phyloP scores from a whole-genome alignment of 2,329 filamentous ascomycete genomes.

The Colletotrichum musicola region DNA sequence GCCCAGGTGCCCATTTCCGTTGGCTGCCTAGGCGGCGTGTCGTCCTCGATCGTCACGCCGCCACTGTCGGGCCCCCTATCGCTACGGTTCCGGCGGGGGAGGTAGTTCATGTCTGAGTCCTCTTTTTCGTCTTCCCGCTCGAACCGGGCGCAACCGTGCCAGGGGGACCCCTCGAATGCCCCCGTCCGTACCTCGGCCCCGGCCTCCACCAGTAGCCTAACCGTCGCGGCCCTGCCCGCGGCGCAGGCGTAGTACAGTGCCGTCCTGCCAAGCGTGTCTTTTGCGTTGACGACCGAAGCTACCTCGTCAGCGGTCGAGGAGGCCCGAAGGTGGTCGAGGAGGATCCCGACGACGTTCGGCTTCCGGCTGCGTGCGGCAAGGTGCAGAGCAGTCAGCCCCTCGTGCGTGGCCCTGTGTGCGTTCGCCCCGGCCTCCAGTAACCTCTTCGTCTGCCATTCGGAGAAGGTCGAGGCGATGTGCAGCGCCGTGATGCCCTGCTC shows the following conservation, averaged over 20 bases:
- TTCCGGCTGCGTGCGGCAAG: slow-evolving; percentile 51
- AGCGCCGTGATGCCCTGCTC: slow-evolving; percentile 42
- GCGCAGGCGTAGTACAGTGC: slow-evolving; percentile 45
- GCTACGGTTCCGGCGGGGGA: background rate
- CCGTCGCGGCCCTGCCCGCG: slow-evolving; percentile 44
- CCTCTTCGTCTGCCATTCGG: slow-evolving; percentile 41
- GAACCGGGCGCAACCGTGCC: slow-evolving; percentile 15
- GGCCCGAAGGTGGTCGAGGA: slow-evolving; percentile 40
- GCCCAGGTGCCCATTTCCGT: slow-evolving; percentile 1
- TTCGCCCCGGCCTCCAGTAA: slow-evolving; percentile 55
- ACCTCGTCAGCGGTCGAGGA: background rate
- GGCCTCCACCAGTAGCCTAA: slow-evolving; percentile 44
- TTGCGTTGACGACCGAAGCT: background rate
- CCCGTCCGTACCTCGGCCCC: slow-evolving; percentile 41
- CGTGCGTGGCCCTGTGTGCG: slow-evolving; percentile 45
- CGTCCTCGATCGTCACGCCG: background rate
- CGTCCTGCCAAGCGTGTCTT: background rate
- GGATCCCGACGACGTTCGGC: slow-evolving; percentile 50
- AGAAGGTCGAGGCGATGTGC: slow-evolving; percentile 43
- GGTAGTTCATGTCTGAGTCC: too few species aligned
- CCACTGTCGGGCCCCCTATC: background rate
- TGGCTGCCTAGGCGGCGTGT: background rate
- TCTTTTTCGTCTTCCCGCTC: background rate
- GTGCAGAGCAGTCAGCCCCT: slow-evolving; percentile 55
- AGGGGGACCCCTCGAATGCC: slow-evolving; percentile 4